phyloP scores from a whole-genome alignment of 805 yeast species.

The Saccharomycopsis oosterbeekiorum region DNA sequence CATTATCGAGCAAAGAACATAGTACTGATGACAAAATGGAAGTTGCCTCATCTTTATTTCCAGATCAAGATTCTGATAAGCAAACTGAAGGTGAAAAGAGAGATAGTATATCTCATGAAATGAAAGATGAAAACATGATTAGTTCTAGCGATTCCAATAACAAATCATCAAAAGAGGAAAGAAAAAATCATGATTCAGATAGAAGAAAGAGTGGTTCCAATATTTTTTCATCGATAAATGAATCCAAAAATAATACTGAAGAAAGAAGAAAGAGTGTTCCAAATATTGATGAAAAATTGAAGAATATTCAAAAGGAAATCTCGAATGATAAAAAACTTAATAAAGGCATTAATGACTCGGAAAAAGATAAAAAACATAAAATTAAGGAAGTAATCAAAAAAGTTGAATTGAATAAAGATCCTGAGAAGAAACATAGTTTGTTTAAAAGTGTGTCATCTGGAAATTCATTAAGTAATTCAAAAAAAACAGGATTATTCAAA shows the following conservation, averaged over 20 bases:
- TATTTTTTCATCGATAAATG: background rate
- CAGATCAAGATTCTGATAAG: background rate
- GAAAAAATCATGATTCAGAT: background rate
- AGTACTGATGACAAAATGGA: background rate
- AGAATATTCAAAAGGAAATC: background rate
- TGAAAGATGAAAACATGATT: background rate
- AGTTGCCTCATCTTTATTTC: background rate
- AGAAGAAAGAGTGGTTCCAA: background rate
- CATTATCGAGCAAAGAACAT: background rate
- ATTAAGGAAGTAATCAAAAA: conserved; percentile 7
- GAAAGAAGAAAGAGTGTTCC: background rate
- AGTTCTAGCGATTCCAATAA: background rate
- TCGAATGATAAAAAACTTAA: background rate
- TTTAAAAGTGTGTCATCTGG: conserved; percentile 6
- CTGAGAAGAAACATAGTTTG: conserved; percentile 14
- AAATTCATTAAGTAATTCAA: background rate
- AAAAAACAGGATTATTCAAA: conserved; percentile 15
- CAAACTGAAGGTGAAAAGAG: background rate
- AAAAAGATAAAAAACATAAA: conserved; percentile 6
- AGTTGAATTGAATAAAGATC: conserved; percentile 5
- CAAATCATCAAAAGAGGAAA: background rate
- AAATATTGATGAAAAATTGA: background rate
- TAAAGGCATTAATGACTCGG: background rate
- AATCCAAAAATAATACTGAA: background rate
- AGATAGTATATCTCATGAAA: background rate